These are phyloP conservation scores for Solanum neorickii DNA, from an alignment of 257 asterid genomes.

Conservation along the genomic window DNA sequence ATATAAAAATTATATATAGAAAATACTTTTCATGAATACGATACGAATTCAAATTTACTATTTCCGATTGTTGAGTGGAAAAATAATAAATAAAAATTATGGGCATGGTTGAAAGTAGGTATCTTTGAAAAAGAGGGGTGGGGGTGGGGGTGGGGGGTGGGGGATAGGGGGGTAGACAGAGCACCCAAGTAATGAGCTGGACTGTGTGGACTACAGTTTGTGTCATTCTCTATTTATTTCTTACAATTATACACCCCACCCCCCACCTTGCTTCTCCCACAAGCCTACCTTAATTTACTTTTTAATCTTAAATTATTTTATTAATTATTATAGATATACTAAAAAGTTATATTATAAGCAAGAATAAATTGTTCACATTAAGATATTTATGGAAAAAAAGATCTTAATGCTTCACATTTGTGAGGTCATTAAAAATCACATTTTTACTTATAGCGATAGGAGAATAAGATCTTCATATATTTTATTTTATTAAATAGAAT, in stretches of 20 bases:
- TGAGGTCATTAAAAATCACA: too few relatives aligned
- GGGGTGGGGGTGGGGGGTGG: neutral
- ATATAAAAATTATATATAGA: too few relatives aligned
- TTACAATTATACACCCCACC: constrained; percentile 21
- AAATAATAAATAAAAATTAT: neutral
- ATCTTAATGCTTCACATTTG: neutral
- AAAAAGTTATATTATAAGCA: too few relatives aligned
- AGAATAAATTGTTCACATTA: neutral
- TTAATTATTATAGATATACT: neutral
- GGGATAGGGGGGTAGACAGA: constrained; percentile 10
- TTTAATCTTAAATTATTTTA: neutral
- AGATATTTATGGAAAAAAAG: neutral
- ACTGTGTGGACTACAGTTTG: constrained; percentile 18
- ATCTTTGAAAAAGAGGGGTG: neutral
- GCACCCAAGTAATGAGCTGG: constrained; percentile 45
- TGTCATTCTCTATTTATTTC: constrained; percentile 26
- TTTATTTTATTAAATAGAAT: too few relatives aligned
- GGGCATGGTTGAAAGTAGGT: constrained; percentile 10
- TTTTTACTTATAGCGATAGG: too few relatives aligned
- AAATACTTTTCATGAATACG: accelerated
- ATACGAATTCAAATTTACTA: accelerated
- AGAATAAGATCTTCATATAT: too few relatives aligned
- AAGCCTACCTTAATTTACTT: neutral
- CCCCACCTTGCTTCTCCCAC: constrained; percentile 24
- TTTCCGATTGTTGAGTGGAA: neutral